Conservation (phyloP, 2,329 filamentous ascomycete genomes). For the Ascosphaera aggregata region DNA sequence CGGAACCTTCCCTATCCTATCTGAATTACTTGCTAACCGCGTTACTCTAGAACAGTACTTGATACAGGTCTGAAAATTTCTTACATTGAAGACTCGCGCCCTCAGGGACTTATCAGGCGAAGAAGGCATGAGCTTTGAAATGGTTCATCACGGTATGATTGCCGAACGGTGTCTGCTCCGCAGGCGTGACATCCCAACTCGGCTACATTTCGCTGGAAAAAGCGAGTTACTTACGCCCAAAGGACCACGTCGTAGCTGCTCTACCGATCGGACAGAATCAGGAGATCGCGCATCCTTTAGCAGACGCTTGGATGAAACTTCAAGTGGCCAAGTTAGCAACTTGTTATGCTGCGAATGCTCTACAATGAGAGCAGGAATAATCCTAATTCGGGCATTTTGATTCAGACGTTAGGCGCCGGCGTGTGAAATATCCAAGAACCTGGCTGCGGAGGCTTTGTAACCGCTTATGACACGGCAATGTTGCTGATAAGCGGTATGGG, state of each 20-base stretch:
- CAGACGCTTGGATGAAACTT: slow-evolving; percentile 35
- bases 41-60: slow-evolving; percentile 40
- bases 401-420: slow-evolving; percentile 36
- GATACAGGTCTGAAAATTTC: slow-evolving; percentile 58
- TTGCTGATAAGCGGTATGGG: slow-evolving; percentile 38
- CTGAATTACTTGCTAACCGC: too few relatives aligned
- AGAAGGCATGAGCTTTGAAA: slow-evolving; percentile 56
- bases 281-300: slow-evolving; percentile 34
- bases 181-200: slow-evolving; percentile 56
- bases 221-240: slow-evolving; percentile 37
- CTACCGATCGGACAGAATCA: slow-evolving; percentile 36
- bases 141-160: slow-evolving; percentile 58
- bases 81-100: slow-evolving; percentile 44
- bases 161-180: slow-evolving; percentile 52
- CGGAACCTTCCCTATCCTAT: too few relatives aligned
- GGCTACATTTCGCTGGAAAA: slow-evolving; percentile 47
- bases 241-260: slow-evolving; percentile 36
- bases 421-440: slow-evolving; percentile 33
- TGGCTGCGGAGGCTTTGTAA: slow-evolving; percentile 36
- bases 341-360: slow-evolving; percentile 34
- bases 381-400: slow-evolving; percentile 19
- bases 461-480: slow-evolving; percentile 32
- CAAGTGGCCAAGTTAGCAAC: slow-evolving; percentile 37
- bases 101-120: slow-evolving; percentile 43
- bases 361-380: slow-evolving; percentile 28